Evolutionary conservation across 106 monocot species (phyloP).

Genomic region (Triglochin maritima): DNA sequence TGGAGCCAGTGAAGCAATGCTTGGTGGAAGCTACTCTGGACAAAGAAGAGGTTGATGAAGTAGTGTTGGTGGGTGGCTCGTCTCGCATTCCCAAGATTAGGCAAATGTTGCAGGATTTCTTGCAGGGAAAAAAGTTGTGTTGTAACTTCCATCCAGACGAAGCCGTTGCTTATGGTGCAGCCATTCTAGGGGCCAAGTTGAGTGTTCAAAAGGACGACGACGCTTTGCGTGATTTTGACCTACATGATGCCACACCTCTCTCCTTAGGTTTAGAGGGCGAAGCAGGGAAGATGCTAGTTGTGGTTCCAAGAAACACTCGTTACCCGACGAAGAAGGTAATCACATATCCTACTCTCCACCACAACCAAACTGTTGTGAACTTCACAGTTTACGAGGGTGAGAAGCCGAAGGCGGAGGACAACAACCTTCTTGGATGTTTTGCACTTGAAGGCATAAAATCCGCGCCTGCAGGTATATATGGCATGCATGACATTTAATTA

Average conservation of each 20-base stretch:
- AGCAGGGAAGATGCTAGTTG: background rate
- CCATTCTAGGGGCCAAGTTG: conserved; percentile 4
- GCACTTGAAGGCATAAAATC: conserved; percentile 48
- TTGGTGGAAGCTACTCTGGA: conserved; percentile 29
- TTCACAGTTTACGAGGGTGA: conserved; percentile 41
- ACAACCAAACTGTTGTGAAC: conserved; percentile 36
- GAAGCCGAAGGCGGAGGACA: background rate
- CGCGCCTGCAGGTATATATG: no score
- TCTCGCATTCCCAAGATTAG: conserved; percentile 29
- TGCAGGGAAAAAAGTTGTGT: conserved; percentile 25
- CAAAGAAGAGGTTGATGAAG: conserved; percentile 7
- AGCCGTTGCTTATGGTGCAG: conserved; percentile 18
- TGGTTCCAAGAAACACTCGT: conserved; percentile 38
- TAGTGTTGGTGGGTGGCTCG: conserved; percentile 17
- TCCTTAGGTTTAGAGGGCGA: background rate
- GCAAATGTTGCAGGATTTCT: conserved; percentile 33
- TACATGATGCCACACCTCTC: conserved; percentile 30
- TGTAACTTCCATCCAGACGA: conserved; percentile 7
- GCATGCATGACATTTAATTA: no score
- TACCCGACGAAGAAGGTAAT: conserved; percentile 43
- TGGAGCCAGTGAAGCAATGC: conserved; percentile 54
- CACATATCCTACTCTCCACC: conserved; percentile 24
- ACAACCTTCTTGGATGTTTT: conserved; percentile 39
- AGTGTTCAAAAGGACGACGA: conserved; percentile 5
- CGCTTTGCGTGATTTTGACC: conserved; percentile 16